phyloP scores from a whole-genome alignment of 495 filamentous ascomycete species.

The Lophiotrema nucula region DNA sequence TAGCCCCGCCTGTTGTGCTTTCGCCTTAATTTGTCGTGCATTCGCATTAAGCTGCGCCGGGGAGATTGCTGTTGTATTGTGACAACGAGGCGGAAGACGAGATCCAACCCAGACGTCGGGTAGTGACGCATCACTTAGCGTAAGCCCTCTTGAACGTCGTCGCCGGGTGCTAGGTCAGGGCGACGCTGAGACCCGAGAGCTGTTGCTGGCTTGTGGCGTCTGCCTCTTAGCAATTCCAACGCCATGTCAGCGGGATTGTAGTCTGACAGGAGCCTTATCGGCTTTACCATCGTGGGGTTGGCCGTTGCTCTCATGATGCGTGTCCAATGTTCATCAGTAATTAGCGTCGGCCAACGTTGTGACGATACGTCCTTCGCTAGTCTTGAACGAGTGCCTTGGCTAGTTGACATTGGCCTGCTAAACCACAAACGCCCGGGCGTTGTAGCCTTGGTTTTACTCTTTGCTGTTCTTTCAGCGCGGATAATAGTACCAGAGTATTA shows the following conservation, averaged over 20 bases:
- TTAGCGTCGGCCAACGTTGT: constrained; percentile 12
- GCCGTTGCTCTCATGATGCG: constrained; percentile 5
- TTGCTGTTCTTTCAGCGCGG: constrained; percentile 17
- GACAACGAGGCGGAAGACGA: too few relatives aligned
- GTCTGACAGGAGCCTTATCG: constrained; percentile 22
- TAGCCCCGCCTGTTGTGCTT: background rate
- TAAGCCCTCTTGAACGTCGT: too few relatives aligned
- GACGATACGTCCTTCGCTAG: constrained; percentile 16
- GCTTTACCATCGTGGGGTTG: constrained; percentile 12
- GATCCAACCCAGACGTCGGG: too few relatives aligned
- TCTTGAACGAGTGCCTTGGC: background rate
- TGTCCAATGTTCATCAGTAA: background rate
- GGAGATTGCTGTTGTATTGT: too few relatives aligned
- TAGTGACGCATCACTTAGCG: too few relatives aligned
- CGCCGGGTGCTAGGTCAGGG: too few relatives aligned
- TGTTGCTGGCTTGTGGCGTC: constrained; percentile 16
- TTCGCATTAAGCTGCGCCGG: too few relatives aligned
- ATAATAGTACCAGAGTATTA: constrained; percentile 20
- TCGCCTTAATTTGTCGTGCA: background rate
- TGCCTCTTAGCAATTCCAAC: constrained; percentile 21
- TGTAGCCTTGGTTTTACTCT: constrained; percentile 4
- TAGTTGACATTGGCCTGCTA: constrained; percentile 12
- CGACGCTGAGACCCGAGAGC: too few relatives aligned
- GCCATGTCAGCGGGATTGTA: constrained; percentile 33
- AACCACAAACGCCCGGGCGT: background rate